Percentiles rank a stretch among this genome's conserved stretches.
These are phyloP conservation scores for Grosmannia clavigera DNA, from an alignment of 2,329 filamentous ascomycete species.

Conservation along the genomic window DNA sequence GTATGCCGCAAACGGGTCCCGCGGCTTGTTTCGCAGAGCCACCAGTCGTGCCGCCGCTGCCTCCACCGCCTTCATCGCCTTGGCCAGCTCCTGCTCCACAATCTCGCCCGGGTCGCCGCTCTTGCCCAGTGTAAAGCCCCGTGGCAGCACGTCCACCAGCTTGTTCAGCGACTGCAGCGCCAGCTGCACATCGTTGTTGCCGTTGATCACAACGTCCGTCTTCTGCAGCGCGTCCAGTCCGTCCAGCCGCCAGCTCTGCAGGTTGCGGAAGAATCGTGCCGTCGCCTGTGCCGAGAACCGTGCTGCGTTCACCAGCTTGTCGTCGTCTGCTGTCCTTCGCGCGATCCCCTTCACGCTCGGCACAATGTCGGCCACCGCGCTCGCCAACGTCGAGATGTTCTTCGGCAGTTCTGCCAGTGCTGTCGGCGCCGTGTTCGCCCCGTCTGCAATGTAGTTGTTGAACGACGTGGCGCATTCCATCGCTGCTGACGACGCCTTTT, in stretches of 20 bases:
- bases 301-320: slow-evolving; percentile 76
- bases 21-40: slow-evolving; percentile 92
- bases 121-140: slow-evolving; percentile 69
- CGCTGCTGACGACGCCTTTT: slow-evolving; percentile 86
- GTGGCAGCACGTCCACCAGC: slow-evolving; percentile 81
- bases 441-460: slow-evolving; percentile 97
- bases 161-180: slow-evolving; percentile 90
- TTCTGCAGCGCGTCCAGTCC: slow-evolving; percentile 83
- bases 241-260: slow-evolving; percentile 88
- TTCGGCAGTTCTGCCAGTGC: slow-evolving; percentile 63
- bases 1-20: slow-evolving; percentile 89
- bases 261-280: slow-evolving; percentile 85
- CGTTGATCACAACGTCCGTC: slow-evolving; percentile 94
- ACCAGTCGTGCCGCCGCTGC: slow-evolving; percentile 79
- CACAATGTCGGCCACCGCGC: slow-evolving; percentile 84
- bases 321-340: slow-evolving; percentile 87
- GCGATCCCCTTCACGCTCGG: slow-evolving; percentile 94
- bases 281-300: slow-evolving; percentile 76
- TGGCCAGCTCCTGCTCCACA: slow-evolving; percentile 82
- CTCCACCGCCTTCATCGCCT: slow-evolving; percentile 90
- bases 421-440: slow-evolving; percentile 62
- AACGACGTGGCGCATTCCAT: slow-evolving; percentile 97
- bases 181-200: slow-evolving; percentile 91
- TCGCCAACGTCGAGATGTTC: slow-evolving; percentile 79
- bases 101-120: slow-evolving; percentile 85